Evolutionary conservation across 1,284 basidiomycete genomes (phyloP), one percentile per base, ranked within the genome.

Genomic region (Moesziomyces sp.): DNA sequence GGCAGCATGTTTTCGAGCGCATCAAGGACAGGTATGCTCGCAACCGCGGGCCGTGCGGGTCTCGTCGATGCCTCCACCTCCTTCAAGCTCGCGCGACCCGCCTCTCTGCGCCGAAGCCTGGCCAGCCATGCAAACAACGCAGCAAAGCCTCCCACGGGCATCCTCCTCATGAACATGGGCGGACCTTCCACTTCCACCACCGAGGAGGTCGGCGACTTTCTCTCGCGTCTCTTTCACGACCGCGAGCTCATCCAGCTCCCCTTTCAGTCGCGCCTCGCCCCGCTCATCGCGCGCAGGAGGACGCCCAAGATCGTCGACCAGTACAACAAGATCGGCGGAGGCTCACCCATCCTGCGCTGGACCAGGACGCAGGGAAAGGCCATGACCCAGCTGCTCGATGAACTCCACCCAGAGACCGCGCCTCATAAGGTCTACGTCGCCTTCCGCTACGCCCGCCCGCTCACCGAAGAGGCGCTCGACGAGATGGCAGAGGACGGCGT

Each of bases 131-230:
- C 64, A 19, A 63, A 51, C 42, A 64, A 30, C 45, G 11, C 26
- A 21, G 45, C 35, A 52, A 75, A 64, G 52, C 63, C 63, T 23
- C 81, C 81, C 6, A 86, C 83, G 92, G 96, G 92, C 43, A 89
- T 99, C 64, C 92, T 99, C 35, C 93, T 99, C 91, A 88, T 99
- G 87, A 99, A 98, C 86, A 98, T 99, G 96, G 96, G 96, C 48
- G 96, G 96, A 0, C 96, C 96, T 11, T 66, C 61, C 43, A 73
- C 60, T 19, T 90, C 92, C 44, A 97, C 93, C 1, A 62, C 83
- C 14, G 80, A 84, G 19, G 85, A 86, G 49, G 85, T 85, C 3
- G 81, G 83, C 48, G 83, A 85, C 85, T 99, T 98, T 85, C 88
- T 99, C 68, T 93, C 90, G 74, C 92, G 94, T 72, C 89, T 99